Evolutionary conservation across 163 green algal species (phyloP), one percentile per base, ranked within the genome.

Genomic region (Chlorella variabilis): DNA sequence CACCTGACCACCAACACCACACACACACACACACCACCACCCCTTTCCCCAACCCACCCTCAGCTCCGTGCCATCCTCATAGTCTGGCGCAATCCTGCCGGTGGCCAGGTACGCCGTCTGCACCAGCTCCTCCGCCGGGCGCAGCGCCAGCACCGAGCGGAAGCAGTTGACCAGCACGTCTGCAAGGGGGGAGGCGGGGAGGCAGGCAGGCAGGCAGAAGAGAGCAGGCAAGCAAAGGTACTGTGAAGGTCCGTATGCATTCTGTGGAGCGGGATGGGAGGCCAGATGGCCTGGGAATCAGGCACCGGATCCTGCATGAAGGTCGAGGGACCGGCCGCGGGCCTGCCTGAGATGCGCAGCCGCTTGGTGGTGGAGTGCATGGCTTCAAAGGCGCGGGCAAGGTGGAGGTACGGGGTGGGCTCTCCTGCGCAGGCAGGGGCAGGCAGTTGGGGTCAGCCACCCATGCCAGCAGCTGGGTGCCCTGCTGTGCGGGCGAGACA

Each of bases 331-430:
- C n/a, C n/a, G n/a, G n/a, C n/a, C n/a, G 71, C 39, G 81, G 58
- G 56, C 81, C 23, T 39, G n/a, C 73, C 77, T 20, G 36, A 71
- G 39, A 94, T 97, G 38, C 62, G 70, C 42, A 96, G 79, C 2
- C 94, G 87, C 80, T 94, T 96, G 42, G 81, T 94, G 48, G 94
- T 97, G 76, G 80, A 71, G n/a, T 95, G 91, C 66, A 95, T 86
- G 9, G 88, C 87, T 4, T 88, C 78, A 76, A 95, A 89, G 1
- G 91, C 90, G 4, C 88, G 68, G 7, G 91, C 91, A 8, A 98
- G 67, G 66, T 95, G 91, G 38, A 95, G 78, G 83, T 97, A 98
- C 0, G 94, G 94, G 15, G 86, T 81, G 0, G 86, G 77, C 29
- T 84, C 25, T 7, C 85, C 82, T 58, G 41, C 23, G 45, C 18